phyloP scores from a whole-genome alignment of 192 early-diverging fungal genomes.

The Spizellomyces sp. region DNA sequence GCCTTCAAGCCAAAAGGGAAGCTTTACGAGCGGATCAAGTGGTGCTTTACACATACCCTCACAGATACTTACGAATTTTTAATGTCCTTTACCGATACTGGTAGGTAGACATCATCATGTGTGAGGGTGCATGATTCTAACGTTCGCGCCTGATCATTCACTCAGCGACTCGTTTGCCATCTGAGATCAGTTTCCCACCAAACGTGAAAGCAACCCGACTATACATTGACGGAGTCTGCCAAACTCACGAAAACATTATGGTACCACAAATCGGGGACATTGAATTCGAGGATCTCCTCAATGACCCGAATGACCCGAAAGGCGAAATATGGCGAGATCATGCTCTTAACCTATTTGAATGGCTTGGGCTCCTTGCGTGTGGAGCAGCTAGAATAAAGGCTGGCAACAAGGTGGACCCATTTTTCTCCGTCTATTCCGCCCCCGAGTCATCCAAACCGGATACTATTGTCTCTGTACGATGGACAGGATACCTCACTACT shows the following conservation, averaged over 20 bases:
- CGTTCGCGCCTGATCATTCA: not conserved
- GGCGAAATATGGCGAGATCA: not conserved
- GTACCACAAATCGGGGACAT: not conserved
- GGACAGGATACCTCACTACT: slow-evolving; percentile 18
- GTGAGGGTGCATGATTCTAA: not conserved
- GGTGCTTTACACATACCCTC: slow-evolving; percentile 34
- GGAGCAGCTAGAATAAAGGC: slow-evolving; percentile 3
- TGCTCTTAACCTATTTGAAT: slow-evolving; percentile 20
- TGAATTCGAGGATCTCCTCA: not conserved
- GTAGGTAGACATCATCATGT: not conserved
- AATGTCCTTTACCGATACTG: slow-evolving; percentile 2
- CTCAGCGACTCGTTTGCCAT: not conserved
- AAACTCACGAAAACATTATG: not conserved
- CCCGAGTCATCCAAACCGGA: slow-evolving; percentile 4
- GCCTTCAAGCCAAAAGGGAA: slow-evolving; percentile 22
- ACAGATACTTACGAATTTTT: slow-evolving; percentile 13
- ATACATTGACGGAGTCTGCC: not conserved
- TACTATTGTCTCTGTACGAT: not conserved
- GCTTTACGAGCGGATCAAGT: slow-evolving; percentile 25
- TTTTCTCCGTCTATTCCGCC: slow-evolving; percentile 21
- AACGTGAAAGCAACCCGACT: not conserved
- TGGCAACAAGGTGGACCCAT: slow-evolving; percentile 21
- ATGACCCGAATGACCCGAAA: not conserved
- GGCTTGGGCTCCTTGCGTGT: slow-evolving; percentile 28
- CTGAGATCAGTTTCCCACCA: slow-evolving; percentile 10